A percentile compares a stretch with the other conserved stretches of the same genome.
phyloP scores from a whole-genome alignment of 352 stramenopile genomes.

The Albugo laibachii region DNA sequence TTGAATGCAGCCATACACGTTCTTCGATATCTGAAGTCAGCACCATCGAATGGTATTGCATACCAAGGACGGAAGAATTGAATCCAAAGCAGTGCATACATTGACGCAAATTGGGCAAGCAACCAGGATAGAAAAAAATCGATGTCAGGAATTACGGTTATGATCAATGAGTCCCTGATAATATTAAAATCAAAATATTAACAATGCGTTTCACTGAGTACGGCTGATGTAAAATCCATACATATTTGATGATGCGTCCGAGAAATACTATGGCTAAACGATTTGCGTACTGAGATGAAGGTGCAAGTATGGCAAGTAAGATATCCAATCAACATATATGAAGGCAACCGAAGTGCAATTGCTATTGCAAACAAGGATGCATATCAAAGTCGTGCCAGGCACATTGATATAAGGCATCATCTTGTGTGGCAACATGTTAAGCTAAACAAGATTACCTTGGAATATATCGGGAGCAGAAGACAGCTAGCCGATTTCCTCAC shows the following conservation, averaged over 20 bases:
- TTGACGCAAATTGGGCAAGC: conserved; percentile 8
- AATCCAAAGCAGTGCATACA: conserved; percentile 2
- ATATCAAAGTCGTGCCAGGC: conserved; percentile 3
- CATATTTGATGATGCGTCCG: conserved; percentile 1
- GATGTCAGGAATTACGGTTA: conserved; percentile 5
- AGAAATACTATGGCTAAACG: conserved; percentile 2
- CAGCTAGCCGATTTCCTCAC: conserved; percentile 7
- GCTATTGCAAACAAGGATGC: conserved; percentile 5
- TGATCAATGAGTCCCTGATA: conserved; percentile 4
- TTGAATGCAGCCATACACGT: conserved; percentile 11
- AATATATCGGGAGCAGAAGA: conserved; percentile 2
- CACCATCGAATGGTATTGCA: conserved; percentile 1
- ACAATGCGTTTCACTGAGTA: conserved; percentile 7
- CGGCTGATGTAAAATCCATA: not conserved
- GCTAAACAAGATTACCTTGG: conserved; percentile 4
- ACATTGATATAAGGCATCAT: conserved; percentile 8
- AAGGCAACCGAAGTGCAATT: conserved; percentile 12
- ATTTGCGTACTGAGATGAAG: conserved; percentile 3
- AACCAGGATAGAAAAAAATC: conserved; percentile 4
- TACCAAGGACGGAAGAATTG: not conserved
- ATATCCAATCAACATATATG: conserved; percentile 5
- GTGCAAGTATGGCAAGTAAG: conserved; percentile 5
- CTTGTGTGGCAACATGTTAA: conserved; percentile 6
- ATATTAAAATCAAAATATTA: conserved; percentile 12
- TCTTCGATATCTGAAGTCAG: conserved; percentile 12